Evolutionary conservation across 495 filamentous ascomycete species (phyloP), one percentile per base, ranked within the genome.

Genomic region (Talaromyces ruber): DNA sequence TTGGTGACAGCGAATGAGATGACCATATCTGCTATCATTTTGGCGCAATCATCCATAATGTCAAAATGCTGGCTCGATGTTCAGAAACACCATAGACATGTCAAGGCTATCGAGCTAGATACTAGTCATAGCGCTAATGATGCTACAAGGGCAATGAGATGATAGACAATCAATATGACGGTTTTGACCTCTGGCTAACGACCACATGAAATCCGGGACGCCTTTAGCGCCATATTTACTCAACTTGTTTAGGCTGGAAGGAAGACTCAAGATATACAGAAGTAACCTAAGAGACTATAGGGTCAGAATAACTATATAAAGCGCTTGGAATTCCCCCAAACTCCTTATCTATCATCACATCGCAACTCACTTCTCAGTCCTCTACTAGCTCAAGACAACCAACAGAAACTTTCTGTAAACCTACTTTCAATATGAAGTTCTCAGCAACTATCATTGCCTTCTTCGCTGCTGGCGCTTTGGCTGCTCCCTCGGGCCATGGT

Each of bases 381-480:
- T 47, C 43, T 47, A 47, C 43, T 7, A 47, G 43, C 43, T 28
- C 24, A 54, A 54, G 16, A 9, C 26, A 14, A 12, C 11, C 51
- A 28, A 26, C 21, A 24, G 50, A 53, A 53, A 53, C 3, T 53
- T 54, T 29, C 24, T 28, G 24, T 54, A 6, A 28, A 47, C 11
- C 61, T n/a, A 18, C 54, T n/a, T n/a, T 39, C 65, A 65, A 57
- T 26, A 75, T 75, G 71, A 75, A 72, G 65, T 67, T 72, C 63
- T 66, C 67, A 8, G 57, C 65, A 7, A 25, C 56, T 29, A 9
- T 66, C 8, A 30, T 63, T 34, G 60, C 67, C 12, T 30, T 75
- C 29, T 62, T 74, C 25, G 67, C 70, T 2, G 61, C 60, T 29
- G 58, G 63, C 0, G 67, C 64, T 25, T 30, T 73, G n/a, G 72